A percentile compares a stretch with the other conserved stretches of the same genome.
These are phyloP conservation scores for Tricholoma bakamatsutake DNA, from an alignment of 768 basidiomycete species.

Conservation along the genomic window DNA sequence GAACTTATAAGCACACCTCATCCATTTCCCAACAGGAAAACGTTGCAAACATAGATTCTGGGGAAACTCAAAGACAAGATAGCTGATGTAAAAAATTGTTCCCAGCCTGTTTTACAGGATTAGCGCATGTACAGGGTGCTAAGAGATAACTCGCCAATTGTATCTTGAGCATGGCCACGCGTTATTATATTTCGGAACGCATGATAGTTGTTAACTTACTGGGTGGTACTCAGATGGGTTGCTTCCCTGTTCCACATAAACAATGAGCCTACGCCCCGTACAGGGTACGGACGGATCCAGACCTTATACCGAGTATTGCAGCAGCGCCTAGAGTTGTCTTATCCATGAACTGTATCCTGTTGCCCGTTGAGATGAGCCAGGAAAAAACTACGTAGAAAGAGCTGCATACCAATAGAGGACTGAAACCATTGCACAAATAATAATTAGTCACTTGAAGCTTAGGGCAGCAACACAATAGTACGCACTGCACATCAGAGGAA, in stretches of 20 bases:
- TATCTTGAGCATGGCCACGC: conserved; percentile 34
- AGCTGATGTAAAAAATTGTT: conserved; percentile 69
- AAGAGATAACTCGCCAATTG: conserved; percentile 43
- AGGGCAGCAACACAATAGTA: conserved; percentile 7
- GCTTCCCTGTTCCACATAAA: conserved; percentile 34
- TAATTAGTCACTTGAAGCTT: neutral
- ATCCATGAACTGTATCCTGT: conserved; percentile 76
- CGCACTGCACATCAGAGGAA: conserved; percentile 71
- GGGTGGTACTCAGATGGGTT: conserved; percentile 57
- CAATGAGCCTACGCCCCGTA: neutral
- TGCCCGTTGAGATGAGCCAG: neutral
- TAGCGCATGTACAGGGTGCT: neutral
- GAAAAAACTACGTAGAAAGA: neutral
- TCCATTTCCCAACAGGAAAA: conserved; percentile 77
- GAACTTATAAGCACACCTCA: conserved; percentile 43
- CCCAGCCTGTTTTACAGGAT: conserved; percentile 46
- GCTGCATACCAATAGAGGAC: conserved; percentile 48
- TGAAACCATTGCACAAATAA: conserved; percentile 14
- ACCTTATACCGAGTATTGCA: conserved; percentile 69
- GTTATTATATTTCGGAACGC: neutral
- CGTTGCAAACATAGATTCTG: conserved; percentile 68
- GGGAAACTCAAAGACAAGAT: conserved; percentile 67
- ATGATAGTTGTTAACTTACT: conserved; percentile 36
- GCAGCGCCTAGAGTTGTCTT: conserved; percentile 65
- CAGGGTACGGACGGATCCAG: conserved; percentile 12